Base-by-base conservation (phyloP, 2,329 filamentous ascomycete species). In the Zymoseptoria brevis region DNA sequence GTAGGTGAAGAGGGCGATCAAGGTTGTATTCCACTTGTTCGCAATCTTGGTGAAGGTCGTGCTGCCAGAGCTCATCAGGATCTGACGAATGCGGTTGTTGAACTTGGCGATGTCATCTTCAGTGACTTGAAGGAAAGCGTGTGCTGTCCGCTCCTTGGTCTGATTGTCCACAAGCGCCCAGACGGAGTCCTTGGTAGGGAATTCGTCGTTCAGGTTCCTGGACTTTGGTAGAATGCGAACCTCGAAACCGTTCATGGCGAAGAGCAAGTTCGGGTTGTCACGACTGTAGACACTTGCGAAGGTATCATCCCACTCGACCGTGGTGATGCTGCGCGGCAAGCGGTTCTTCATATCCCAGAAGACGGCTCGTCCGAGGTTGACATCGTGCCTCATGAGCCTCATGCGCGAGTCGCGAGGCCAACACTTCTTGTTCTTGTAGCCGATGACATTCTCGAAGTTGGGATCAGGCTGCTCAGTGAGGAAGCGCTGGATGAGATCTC, bases 311-410 rank as follows among this genome's bases (percentile, higher is more conserved):
- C 94, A 99, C 65, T 99, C 94, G 60, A 99, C 95, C 0, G 94
- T 99, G 0, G 94, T 99, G 51, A 99, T 86, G 1, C 92, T 96
- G 66, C 94, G 84, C 22, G 94, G 95, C 58, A 99, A 80, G 49
- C 94, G 87, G 74, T 99, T 99, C 82, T 99, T 97, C 73, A 99
- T 76, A 72, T 99, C 93, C 94, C 94, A 99, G 79, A 99, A 99
- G 1, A 96, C 94, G 60, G 95, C 95, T 61, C 95, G 87, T 50
- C 95, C 94, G 50, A 99, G 85, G 68, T 99, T 97, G 66, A 99
- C 95, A 76, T 99, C 94, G 75, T 99, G 94, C 63, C 94, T 87
- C 94, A 99, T 99, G 68, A 99, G 77, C 52, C 95, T 87, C 95
- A 99, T 99, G 55, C 94, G 86, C 22, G 92, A 96, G 73, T 99